A percentile compares a stretch with the other conserved stretches of the same genome.
phyloP scores from a whole-genome alignment of 352 stramenopile genomes.

The Pythium brassicae region DNA sequence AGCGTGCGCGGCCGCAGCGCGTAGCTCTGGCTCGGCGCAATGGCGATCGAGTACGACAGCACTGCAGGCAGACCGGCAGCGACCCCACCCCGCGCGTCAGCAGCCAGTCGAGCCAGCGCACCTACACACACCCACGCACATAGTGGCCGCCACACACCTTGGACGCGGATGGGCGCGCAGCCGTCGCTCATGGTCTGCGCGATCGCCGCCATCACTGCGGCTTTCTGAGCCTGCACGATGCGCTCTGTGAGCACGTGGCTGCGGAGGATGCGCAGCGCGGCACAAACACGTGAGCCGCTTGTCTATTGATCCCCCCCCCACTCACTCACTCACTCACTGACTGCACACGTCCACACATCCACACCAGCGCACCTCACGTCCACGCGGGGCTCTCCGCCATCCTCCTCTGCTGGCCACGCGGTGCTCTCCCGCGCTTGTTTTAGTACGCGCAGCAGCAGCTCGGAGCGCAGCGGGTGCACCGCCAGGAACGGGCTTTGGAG shows the following conservation, averaged over 20 bases:
- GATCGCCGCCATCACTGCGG: constrained; percentile 24
- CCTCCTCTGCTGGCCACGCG: background rate
- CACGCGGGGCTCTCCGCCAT: background rate
- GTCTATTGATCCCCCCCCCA: too few relatives aligned
- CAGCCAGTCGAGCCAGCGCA: too few relatives aligned
- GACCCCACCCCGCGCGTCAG: too few relatives aligned
- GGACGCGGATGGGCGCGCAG: constrained; percentile 26
- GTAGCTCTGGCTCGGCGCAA: constrained; percentile 34
- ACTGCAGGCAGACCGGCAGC: constrained; percentile 22
- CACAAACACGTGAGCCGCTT: too few relatives aligned
- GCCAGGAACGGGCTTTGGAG: constrained; percentile 48
- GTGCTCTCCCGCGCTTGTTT: constrained; percentile 11
- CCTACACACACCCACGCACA: background rate
- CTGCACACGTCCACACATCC: background rate
- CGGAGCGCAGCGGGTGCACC: constrained; percentile 37
- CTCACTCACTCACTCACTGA: background rate
- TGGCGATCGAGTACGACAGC: constrained; percentile 19
- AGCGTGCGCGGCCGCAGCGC: constrained; percentile 30
- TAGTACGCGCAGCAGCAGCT: constrained; percentile 30
- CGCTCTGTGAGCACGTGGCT: constrained; percentile 27
- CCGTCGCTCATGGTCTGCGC: constrained; percentile 24
- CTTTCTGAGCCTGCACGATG: constrained; percentile 15
- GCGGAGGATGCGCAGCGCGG: too few relatives aligned
- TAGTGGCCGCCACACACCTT: constrained; percentile 17
- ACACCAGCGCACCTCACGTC: constrained; percentile 9